Evolutionary conservation across 352 stramenopile genomes (phyloP).

Genomic region (Phytopythium aichiense): DNA sequence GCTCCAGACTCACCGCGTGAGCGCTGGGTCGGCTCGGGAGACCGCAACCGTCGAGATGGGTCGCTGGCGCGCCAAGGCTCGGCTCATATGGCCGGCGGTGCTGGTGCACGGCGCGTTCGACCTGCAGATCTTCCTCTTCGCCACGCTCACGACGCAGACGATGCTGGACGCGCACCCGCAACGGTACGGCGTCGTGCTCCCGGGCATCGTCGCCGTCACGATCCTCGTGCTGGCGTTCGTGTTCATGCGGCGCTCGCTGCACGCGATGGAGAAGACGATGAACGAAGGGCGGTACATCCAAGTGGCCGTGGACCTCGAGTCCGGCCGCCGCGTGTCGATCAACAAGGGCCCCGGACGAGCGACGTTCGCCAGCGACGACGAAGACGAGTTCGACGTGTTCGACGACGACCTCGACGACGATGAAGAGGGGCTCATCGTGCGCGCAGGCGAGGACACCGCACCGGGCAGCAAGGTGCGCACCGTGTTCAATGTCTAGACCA

Average conservation of each 20-base stretch:
- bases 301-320: constrained; percentile 42
- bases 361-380: constrained; percentile 27
- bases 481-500: constrained; percentile 30
- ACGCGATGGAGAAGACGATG: constrained; percentile 43
- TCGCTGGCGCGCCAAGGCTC: constrained; percentile 32
- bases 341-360: constrained; percentile 23
- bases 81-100: constrained; percentile 37
- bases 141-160: constrained; percentile 32
- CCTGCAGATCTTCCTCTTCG: constrained; percentile 49
- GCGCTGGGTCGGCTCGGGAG: constrained; percentile 7
- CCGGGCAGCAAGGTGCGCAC: constrained; percentile 20
- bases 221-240: constrained; percentile 27
- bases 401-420: constrained; percentile 10
- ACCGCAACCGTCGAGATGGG: constrained; percentile 17
- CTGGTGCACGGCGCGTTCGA: constrained; percentile 62
- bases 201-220: constrained; percentile 15
- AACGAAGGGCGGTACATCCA: constrained; percentile 43
- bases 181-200: constrained; percentile 34
- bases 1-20: constrained; percentile 20
- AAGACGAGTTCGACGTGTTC: constrained; percentile 22
- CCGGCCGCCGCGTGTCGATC: constrained; percentile 20
- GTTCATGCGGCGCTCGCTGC: constrained; percentile 28
- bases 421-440: background rate
- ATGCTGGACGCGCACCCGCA: constrained; percentile 26
- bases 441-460: background rate